Conservation (phyloP, 1,284 basidiomycete genomes). For the Mycena sp. region DNA sequence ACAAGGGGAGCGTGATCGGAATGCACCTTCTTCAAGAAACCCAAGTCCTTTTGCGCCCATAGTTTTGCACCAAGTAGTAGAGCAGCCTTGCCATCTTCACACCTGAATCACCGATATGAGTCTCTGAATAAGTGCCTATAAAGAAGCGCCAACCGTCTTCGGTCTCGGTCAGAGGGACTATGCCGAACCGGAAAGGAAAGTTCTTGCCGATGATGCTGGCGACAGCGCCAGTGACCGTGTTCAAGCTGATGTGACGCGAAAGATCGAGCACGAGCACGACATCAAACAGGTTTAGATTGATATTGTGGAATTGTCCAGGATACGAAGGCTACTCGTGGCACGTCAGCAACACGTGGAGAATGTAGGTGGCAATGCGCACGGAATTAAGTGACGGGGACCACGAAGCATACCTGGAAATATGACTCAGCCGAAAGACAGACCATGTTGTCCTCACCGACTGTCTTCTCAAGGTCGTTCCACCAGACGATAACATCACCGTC, state of each 20-base stretch:
- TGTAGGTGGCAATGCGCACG: slow-evolving; percentile 46
- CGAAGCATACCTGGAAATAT: slow-evolving; percentile 54
- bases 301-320: slow-evolving; percentile 79
- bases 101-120: slow-evolving; percentile 49
- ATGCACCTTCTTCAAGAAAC: slow-evolving; percentile 68
- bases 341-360: background rate
- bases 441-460: slow-evolving; percentile 54
- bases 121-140: no score
- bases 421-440: background rate
- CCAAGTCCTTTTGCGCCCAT: slow-evolving; percentile 71
- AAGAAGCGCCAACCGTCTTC: slow-evolving; percentile 52
- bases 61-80: slow-evolving; percentile 70
- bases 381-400: slow-evolving; percentile 61
- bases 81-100: slow-evolving; percentile 77
- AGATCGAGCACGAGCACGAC: slow-evolving; percentile 84
- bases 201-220: slow-evolving; percentile 75
- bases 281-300: slow-evolving; percentile 84
- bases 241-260: slow-evolving; percentile 65
- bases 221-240: slow-evolving; percentile 72
- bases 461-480: slow-evolving; percentile 95
- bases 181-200: slow-evolving; percentile 83
- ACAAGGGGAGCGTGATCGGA: no score
- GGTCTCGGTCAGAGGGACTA: slow-evolving; percentile 78
- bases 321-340: slow-evolving; percentile 63
- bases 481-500: slow-evolving; percentile 81